Percentiles rank a stretch among this genome's conserved stretches.
phyloP scores from a whole-genome alignment of 306 rosid genomes.

The Gleditsia sinensis region DNA sequence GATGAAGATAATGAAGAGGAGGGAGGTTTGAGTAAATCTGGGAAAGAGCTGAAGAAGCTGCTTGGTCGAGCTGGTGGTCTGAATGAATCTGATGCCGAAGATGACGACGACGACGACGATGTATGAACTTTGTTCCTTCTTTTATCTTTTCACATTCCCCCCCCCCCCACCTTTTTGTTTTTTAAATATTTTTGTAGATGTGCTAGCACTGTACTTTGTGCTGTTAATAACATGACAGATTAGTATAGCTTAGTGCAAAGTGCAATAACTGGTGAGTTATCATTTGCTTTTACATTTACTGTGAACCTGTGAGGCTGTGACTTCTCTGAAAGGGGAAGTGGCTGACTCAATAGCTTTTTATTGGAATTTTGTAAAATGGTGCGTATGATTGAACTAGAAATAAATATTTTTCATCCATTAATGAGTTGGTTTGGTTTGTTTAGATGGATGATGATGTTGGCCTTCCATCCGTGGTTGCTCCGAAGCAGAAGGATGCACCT shows the following conservation, averaged over 20 bases:
- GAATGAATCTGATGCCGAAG: conserved; percentile 86
- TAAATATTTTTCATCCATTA: conserved; percentile 18
- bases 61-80: conserved; percentile 76
- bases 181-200: conserved; percentile 8
- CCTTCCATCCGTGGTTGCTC: conserved; percentile 52
- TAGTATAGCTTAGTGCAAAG: conserved; percentile 10
- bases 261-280: conserved; percentile 10
- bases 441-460: conserved; percentile 77
- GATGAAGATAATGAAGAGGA: conserved; percentile 80
- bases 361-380: conserved; percentile 24
- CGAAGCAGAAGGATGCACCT: conserved; percentile 76
- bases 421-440: conserved; percentile 32
- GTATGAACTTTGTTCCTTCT: conserved; percentile 42
- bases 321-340: conserved; percentile 18
- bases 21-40: conserved; percentile 92
- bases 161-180: too few relatives aligned
- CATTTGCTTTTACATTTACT: conserved; percentile 21
- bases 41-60: conserved; percentile 92
- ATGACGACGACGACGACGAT: conserved; percentile 67
- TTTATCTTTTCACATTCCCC: neutral
- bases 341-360: neutral
- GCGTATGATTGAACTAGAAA: conserved; percentile 6
- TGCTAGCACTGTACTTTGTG: conserved; percentile 1
- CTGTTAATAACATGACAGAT: conserved; percentile 15
- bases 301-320: neutral